These are phyloP conservation scores for Komagataella pseudopastoris DNA, from an alignment of 805 yeast genomes.

Conservation along the genomic window DNA sequence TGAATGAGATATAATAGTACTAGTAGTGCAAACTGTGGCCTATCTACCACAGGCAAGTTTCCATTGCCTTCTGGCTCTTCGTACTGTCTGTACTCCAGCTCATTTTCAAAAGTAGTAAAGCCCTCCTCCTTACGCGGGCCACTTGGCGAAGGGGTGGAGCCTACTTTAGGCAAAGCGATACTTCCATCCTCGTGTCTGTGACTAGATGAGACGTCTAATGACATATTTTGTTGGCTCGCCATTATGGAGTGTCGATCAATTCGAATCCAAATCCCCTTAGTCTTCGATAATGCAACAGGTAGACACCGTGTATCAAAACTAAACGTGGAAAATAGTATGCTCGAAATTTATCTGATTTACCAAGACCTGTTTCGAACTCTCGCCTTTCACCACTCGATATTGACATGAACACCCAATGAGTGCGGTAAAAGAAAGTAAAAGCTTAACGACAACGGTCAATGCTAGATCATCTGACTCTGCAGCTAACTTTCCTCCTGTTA, in stretches of 20 bases:
- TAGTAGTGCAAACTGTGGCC: constrained; percentile 63
- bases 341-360: neutral
- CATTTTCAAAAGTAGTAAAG: neutral
- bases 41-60: constrained; percentile 28
- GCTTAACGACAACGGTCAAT: neutral
- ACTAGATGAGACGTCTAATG: neutral
- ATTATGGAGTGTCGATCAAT: neutral
- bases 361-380: neutral
- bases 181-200: neutral
- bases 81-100: neutral
- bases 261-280: neutral
- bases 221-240: neutral
- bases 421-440: neutral
- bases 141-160: neutral
- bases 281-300: neutral
- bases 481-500: constrained; percentile 12
- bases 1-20: constrained; percentile 72
- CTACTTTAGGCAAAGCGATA: neutral
- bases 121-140: neutral
- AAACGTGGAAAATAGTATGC: neutral
- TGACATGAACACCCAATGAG: neutral
- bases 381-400: neutral
- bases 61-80: neutral
- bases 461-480: neutral
- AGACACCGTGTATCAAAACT: neutral